These are phyloP conservation scores for Botryosphaeria dothidea DNA, from an alignment of 2,329 filamentous ascomycete species.

Conservation along the genomic window DNA sequence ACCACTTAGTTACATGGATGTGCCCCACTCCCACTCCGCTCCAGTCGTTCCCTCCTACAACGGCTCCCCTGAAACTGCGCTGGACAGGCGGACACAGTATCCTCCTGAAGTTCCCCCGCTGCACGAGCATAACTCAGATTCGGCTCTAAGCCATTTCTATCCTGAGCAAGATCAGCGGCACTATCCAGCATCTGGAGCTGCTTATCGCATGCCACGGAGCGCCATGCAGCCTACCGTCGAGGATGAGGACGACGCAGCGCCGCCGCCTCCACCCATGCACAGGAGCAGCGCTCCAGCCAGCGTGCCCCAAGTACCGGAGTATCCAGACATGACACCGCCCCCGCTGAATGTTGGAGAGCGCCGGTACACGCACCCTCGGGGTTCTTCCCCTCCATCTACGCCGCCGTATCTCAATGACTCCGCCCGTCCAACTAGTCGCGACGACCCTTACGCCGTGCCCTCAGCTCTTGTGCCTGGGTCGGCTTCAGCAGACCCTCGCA, in stretches of 20 bases:
- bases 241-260: conserved; percentile 59
- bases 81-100: conserved; percentile 8
- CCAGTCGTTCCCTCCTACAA: conserved; percentile 28
- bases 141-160: not conserved
- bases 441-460: conserved; percentile 25
- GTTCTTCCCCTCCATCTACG: conserved; percentile 17
- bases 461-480: conserved; percentile 35
- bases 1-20: conserved; percentile 29
- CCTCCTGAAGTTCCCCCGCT: conserved; percentile 14
- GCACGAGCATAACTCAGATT: not conserved
- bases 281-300: conserved; percentile 33
- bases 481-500: conserved; percentile 22
- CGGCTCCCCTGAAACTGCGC: conserved; percentile 1
- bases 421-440: not conserved
- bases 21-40: conserved; percentile 48
- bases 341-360: conserved; percentile 36
- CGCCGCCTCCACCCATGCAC: conserved; percentile 41
- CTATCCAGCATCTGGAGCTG: conserved; percentile 15
- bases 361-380: conserved; percentile 32
- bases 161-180: conserved; percentile 14
- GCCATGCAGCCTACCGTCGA: conserved; percentile 65
- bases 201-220: conserved; percentile 45
- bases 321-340: conserved; percentile 31
- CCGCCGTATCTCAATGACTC: not conserved
- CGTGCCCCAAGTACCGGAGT: conserved; percentile 22